Evolutionary conservation across 805 yeast species (phyloP).

Genomic region (Spathaspora sp.): DNA sequence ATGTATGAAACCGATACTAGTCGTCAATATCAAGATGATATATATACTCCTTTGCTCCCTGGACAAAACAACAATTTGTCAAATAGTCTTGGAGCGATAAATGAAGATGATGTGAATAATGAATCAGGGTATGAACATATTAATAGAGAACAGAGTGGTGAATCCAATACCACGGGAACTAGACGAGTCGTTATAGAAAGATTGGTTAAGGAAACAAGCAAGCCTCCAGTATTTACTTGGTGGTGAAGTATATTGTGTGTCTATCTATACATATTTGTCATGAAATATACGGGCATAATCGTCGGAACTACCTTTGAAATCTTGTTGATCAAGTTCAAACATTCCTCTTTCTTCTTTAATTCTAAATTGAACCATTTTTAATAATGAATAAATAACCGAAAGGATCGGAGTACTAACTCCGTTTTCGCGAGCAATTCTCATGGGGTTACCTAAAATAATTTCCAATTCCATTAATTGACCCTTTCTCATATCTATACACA

Average conservation of each 20-base stretch:
- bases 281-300: conserved; percentile 7
- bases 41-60: conserved; percentile 7
- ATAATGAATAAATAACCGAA: conserved; percentile 51
- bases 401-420: conserved; percentile 55
- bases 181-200: conserved; percentile 53
- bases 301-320: conserved; percentile 10
- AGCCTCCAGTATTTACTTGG: conserved; percentile 68
- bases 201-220: conserved; percentile 48
- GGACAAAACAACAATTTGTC: not conserved
- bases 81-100: conserved; percentile 1
- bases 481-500: conserved; percentile 37
- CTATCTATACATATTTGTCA: conserved; percentile 4
- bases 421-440: conserved; percentile 34
- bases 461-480: conserved; percentile 37
- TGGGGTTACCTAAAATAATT: conserved; percentile 37
- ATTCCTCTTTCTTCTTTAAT: conserved; percentile 55
- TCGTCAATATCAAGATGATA: not conserved
- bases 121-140: conserved; percentile 8
- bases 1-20: conserved; percentile 4
- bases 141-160: conserved; percentile 8
- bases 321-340: conserved; percentile 7
- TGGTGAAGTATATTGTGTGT: conserved; percentile 31
- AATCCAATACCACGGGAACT: not conserved
- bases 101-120: conserved; percentile 6
- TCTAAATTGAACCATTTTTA: conserved; percentile 58